A percentile compares a stretch with the other conserved stretches of the same genome.
Conservation (phyloP, 495 filamentous ascomycete species). For the Penicillium maclennaniae region DNA sequence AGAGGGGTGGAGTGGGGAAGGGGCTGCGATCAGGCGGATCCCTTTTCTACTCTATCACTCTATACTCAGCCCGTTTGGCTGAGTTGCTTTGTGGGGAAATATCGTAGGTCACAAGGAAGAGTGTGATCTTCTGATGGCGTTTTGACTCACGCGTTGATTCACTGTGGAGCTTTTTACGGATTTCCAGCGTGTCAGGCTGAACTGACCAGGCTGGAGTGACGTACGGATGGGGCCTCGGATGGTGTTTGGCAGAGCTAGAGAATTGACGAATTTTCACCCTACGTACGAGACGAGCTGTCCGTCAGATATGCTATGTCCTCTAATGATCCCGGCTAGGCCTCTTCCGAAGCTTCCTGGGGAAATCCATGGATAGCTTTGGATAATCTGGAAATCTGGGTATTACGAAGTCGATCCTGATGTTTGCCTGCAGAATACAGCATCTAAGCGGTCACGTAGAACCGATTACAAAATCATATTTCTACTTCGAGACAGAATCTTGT, state of each 20-base stretch:
- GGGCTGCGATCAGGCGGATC: conserved; percentile 8
- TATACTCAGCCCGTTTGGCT: not conserved
- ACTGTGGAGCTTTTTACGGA: not conserved
- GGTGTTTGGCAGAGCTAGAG: not conserved
- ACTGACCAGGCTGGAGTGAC: not conserved
- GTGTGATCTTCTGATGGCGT: not conserved
- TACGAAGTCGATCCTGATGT: not conserved
- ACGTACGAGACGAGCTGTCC: no score
- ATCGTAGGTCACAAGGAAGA: not conserved
- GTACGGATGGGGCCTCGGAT: not conserved
- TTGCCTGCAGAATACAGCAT: not conserved
- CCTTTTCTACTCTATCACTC: not conserved
- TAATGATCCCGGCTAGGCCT: not conserved
- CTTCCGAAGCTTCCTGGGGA: not conserved
- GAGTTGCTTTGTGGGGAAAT: no score
- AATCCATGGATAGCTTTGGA: not conserved
- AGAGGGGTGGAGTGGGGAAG: conserved; percentile 20
- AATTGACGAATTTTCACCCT: not conserved
- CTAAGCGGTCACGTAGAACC: not conserved
- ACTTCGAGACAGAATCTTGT: no score
- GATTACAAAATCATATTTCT: not conserved
- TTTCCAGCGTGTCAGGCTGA: not conserved
- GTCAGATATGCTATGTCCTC: no score
- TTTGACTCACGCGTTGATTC: not conserved
- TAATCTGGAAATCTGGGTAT: not conserved